Evolutionary conservation across 148 eudicot genomes (phyloP).

Genomic region (Rhododendron simsii): DNA sequence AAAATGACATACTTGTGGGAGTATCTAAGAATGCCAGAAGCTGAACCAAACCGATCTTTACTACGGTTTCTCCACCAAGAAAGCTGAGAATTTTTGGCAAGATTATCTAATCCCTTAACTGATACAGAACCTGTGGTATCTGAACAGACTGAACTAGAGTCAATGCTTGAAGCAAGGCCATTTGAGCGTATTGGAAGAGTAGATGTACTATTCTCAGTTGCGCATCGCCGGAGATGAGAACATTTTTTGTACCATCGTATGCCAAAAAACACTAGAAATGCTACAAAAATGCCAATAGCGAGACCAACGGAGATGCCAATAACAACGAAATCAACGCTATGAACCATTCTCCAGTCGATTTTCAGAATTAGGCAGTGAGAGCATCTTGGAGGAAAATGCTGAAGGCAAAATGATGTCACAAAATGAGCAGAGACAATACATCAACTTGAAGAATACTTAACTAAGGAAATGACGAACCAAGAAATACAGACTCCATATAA

Average conservation of each 20-base stretch:
- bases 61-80: slow-evolving; percentile 59
- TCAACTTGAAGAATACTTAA: background rate
- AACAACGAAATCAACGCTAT: slow-evolving; percentile 42
- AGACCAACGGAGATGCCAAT: slow-evolving; percentile 67
- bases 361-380: slow-evolving; percentile 26
- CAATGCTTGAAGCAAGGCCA: slow-evolving; percentile 50
- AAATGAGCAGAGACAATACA: background rate
- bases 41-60: slow-evolving; percentile 55
- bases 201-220: slow-evolving; percentile 19
- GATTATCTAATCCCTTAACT: slow-evolving; percentile 32
- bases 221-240: slow-evolving; percentile 30
- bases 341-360: slow-evolving; percentile 51
- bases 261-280: slow-evolving; percentile 44
- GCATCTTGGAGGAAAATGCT: slow-evolving; percentile 47
- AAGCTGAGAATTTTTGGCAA: slow-evolving; percentile 32
- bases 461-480: background rate
- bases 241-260: slow-evolving; percentile 64
- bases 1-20: slow-evolving; percentile 67
- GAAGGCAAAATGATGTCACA: slow-evolving; percentile 13
- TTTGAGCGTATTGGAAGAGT: slow-evolving; percentile 56
- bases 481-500: background rate
- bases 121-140: slow-evolving; percentile 44
- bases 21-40: slow-evolving; percentile 77
- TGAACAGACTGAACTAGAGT: slow-evolving; percentile 34
- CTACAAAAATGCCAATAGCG: slow-evolving; percentile 58